These are phyloP conservation scores for Apodospora peruviana DNA, from an alignment of 495 filamentous ascomycete species.

Conservation along the genomic window DNA sequence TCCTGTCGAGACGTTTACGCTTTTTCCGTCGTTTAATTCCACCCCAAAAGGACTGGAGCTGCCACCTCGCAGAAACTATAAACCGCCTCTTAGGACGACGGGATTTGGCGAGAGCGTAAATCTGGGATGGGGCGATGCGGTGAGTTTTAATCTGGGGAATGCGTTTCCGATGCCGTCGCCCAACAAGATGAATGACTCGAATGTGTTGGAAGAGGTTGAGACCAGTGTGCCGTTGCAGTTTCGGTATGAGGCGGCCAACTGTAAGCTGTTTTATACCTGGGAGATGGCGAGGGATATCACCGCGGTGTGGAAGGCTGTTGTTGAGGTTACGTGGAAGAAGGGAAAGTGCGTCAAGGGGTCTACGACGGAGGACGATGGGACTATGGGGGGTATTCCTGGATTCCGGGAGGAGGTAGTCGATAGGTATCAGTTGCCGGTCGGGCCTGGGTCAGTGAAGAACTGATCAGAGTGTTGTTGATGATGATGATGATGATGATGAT, in stretches of 20 bases:
- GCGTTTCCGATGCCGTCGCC: neutral
- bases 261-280: slow-evolving; percentile 50
- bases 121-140: neutral
- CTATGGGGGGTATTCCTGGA: slow-evolving; percentile 4
- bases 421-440: slow-evolving; percentile 3
- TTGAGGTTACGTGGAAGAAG: slow-evolving; percentile 24
- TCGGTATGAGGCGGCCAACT: slow-evolving; percentile 48
- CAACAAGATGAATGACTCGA: too few species aligned
- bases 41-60: neutral
- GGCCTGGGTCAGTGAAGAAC: slow-evolving; percentile 4
- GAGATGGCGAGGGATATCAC: slow-evolving; percentile 41
- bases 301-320: slow-evolving; percentile 44
- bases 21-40: neutral
- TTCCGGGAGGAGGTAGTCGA: slow-evolving; percentile 7
- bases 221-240: slow-evolving; percentile 45
- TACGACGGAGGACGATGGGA: slow-evolving; percentile 8
- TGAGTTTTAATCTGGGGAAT: slow-evolving; percentile 9
- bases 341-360: slow-evolving; percentile 16
- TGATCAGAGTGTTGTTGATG: too few species aligned
- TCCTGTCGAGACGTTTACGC: slow-evolving; percentile 13
- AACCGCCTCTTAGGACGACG: neutral
- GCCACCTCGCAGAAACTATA: neutral
- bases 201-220: too few species aligned
- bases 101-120: slow-evolving; percentile 1
- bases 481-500: too few species aligned